These are phyloP conservation scores for Sporisorium exsertum DNA, from an alignment of 1,284 basidiomycete genomes.

Conservation along the genomic window DNA sequence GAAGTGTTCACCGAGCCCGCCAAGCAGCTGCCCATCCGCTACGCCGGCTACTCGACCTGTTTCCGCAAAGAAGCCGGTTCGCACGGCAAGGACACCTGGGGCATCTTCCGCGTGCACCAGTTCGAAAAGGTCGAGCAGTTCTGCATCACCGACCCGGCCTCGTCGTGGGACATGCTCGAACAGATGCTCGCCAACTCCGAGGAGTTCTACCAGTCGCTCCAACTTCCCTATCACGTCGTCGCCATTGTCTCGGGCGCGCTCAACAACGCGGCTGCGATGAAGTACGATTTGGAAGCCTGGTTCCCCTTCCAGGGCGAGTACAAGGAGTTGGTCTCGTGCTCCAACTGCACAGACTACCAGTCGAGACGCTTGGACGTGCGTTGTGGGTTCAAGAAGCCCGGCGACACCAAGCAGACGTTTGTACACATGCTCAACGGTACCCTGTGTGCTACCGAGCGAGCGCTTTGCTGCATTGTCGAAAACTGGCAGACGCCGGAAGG, in stretches of 20 bases:
- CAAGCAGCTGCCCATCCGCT: slow-evolving; percentile 86
- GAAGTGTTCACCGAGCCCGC: slow-evolving; percentile 97
- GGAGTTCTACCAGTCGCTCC: slow-evolving; percentile 94
- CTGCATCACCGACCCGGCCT: slow-evolving; percentile 87
- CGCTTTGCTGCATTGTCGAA: slow-evolving; percentile 96
- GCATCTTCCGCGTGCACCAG: slow-evolving; percentile 99
- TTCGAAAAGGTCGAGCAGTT: slow-evolving; percentile 99
- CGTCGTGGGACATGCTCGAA: slow-evolving; percentile 92
- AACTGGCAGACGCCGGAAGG: slow-evolving; percentile 98
- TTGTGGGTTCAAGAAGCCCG: slow-evolving; percentile 68
- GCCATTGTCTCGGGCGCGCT: slow-evolving; percentile 96
- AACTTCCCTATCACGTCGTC: slow-evolving; percentile 89
- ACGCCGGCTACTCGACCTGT: slow-evolving; percentile 84
- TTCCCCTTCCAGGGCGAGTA: slow-evolving; percentile 97
- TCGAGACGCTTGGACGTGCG: slow-evolving; percentile 64
- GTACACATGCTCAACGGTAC: slow-evolving; percentile 77
- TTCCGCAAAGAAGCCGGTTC: slow-evolving; percentile 99
- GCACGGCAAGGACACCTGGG: slow-evolving; percentile 98
- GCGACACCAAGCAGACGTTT: slow-evolving; percentile 67
- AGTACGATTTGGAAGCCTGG: slow-evolving; percentile 98
- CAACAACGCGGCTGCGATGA: slow-evolving; percentile 96
- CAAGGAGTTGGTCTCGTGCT: slow-evolving; percentile 79
- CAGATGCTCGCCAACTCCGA: slow-evolving; percentile 89
- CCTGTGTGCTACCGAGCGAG: slow-evolving; percentile 94
- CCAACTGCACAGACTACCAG: slow-evolving; percentile 72